Conservation (phyloP, 257 asterid genomes). For the Solanum pennellii region DNA sequence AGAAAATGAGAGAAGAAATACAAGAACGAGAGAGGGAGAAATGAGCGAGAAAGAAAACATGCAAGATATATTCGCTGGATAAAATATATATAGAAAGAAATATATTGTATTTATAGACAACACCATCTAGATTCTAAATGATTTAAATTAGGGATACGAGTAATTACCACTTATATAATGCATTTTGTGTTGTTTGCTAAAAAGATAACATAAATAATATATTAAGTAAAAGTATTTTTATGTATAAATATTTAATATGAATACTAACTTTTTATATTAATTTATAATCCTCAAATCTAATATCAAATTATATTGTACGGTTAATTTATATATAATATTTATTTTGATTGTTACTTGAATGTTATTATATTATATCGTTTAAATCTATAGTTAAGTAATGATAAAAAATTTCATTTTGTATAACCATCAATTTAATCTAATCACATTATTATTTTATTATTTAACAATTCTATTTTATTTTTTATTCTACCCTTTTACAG, state of each 20-base stretch:
- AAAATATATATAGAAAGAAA: too few relatives aligned
- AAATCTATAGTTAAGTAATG: too few relatives aligned
- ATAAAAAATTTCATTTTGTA: rapidly evolving
- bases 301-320: background rate
- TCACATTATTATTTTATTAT: too few relatives aligned
- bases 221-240: background rate
- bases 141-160: background rate
- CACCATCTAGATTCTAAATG: too few relatives aligned
- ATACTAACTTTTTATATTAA: background rate
- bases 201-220: background rate
- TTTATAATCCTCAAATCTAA: background rate
- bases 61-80: background rate
- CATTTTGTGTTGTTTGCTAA: background rate
- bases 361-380: too few relatives aligned
- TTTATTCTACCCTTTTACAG: too few relatives aligned
- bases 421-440: rapidly evolving
- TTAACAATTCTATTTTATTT: too few relatives aligned
- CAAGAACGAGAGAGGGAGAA: background rate
- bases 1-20: too few relatives aligned
- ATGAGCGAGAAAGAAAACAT: rapidly evolving
- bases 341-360: too few relatives aligned
- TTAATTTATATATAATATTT: too few relatives aligned
- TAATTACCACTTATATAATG: background rate
- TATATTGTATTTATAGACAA: too few relatives aligned
- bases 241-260: background rate